Evolutionary conservation across 2,329 filamentous ascomycete genomes (phyloP), one percentile per base, ranked within the genome.

Genomic region (Nemania sp.): DNA sequence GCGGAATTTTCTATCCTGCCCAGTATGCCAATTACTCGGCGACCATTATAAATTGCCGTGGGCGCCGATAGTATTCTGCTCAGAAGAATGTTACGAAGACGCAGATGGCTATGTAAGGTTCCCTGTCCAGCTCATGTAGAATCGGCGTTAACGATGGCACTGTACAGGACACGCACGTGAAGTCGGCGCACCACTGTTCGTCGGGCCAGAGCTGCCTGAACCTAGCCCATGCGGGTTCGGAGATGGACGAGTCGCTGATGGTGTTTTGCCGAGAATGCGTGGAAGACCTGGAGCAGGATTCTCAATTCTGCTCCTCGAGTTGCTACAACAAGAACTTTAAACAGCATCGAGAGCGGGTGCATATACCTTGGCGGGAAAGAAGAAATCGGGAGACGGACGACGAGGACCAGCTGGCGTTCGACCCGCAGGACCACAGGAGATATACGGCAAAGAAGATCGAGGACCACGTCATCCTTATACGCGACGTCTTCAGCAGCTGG

Each of bases 261-360:
- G 74, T 79, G 9, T 73, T 76, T 18, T 82, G 80, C 65, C 74
- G 72, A 51, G 75, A 78, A 54, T 82, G 80, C 54, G 64, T 80
- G 0, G 64, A 70, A 50, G 70, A 67, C 5, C 63, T 76, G 50
- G 74, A 75, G 57, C 68, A 71, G n/a, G 68, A 73, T 21, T 74
- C 75, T 0, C 50, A 77, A 5, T 82, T 78, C 63, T 82, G 80
- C 67, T 78, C 78, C 7, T 65, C 72, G 29, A 67, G 71, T 34
- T 82, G 80, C 65, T 79, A 78, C n/a, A 68, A 67, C 21, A 67
- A 63, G 12, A 79, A 81, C 60, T 75, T 82, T 37, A 72, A 74
- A 11, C 59, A 59, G 21, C 80, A 82, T 65, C 71, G 77, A 18
- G 73, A 76, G 11, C 59, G 67, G 2, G 71, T 72, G n/a, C 74